Conservation (phyloP, 2,329 filamentous ascomycete species). For the Colletotrichum filicis region DNA sequence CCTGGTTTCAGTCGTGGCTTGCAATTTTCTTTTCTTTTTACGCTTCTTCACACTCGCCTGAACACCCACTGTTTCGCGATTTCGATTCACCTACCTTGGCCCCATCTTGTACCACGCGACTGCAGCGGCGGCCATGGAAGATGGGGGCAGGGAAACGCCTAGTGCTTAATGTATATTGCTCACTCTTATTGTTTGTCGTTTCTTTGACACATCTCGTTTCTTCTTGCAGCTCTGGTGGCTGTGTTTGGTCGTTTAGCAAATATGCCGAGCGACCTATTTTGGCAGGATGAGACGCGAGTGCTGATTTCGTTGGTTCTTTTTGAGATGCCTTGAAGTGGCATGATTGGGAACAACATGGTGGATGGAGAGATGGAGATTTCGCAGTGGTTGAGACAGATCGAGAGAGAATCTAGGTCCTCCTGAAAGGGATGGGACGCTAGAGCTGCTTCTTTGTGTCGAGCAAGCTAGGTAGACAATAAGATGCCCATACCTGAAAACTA, state of each 20-base stretch:
- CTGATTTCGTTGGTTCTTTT: background rate
- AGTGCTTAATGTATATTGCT: constrained; percentile 38
- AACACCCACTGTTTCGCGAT: constrained; percentile 10
- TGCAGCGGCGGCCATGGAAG: constrained; percentile 20
- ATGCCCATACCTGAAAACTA: background rate
- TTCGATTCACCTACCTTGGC: constrained; percentile 40
- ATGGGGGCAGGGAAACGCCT: constrained; percentile 26
- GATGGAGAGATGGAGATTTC: background rate
- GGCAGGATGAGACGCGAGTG: background rate
- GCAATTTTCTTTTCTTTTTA: constrained; percentile 37
- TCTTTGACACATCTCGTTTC: background rate
- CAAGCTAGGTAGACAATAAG: constrained; percentile 30
- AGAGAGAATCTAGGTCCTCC: background rate
- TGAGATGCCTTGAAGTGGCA: constrained; percentile 24
- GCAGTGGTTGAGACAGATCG: background rate
- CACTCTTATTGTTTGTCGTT: constrained; percentile 14
- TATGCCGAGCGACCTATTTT: background rate
- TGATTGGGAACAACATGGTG: background rate
- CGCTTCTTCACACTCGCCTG: constrained; percentile 48
- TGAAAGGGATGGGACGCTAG: background rate
- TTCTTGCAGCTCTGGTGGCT: constrained; percentile 33
- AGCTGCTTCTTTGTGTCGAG: constrained; percentile 21
- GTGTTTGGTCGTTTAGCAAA: constrained; percentile 10
- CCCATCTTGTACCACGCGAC: background rate
- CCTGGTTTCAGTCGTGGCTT: background rate